These are phyloP conservation scores for Prunus campanulata DNA, from an alignment of 306 rosid species.

Conservation along the genomic window DNA sequence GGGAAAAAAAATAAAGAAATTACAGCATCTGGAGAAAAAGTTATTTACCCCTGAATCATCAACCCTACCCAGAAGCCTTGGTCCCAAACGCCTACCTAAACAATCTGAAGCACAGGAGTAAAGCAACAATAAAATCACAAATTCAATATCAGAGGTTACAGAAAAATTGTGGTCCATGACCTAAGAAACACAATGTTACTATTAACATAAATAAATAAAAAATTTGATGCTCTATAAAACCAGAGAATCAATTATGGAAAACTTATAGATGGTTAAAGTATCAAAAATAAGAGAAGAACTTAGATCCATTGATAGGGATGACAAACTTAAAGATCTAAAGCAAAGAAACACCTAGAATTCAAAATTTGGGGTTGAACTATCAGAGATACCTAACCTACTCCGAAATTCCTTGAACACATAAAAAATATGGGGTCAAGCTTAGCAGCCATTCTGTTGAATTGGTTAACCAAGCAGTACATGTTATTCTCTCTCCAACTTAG, in stretches of 20 bases:
- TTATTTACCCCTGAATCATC: conserved; percentile 92
- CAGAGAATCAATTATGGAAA: conserved; percentile 6
- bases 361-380: not conserved
- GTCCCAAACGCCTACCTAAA: conserved; percentile 98
- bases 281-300: conserved; percentile 8
- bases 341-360: not conserved
- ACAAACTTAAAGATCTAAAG: not conserved
- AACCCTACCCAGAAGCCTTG: conserved; percentile 89
- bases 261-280: conserved; percentile 3
- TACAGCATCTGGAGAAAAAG: conserved; percentile 15
- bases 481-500: not conserved
- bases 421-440: not conserved
- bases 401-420: not conserved
- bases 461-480: not conserved
- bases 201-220: not conserved
- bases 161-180: conserved; percentile 17
- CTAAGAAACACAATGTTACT: conserved; percentile 11
- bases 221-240: not conserved
- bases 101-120: conserved; percentile 66
- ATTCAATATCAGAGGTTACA: conserved; percentile 16
- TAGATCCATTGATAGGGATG: not conserved
- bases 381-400: not conserved
- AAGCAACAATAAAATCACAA: conserved; percentile 23
- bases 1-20: not conserved
- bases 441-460: not conserved